Base-by-base conservation (phyloP, 768 basidiomycete genomes). In the Leccinum arenicola region DNA sequence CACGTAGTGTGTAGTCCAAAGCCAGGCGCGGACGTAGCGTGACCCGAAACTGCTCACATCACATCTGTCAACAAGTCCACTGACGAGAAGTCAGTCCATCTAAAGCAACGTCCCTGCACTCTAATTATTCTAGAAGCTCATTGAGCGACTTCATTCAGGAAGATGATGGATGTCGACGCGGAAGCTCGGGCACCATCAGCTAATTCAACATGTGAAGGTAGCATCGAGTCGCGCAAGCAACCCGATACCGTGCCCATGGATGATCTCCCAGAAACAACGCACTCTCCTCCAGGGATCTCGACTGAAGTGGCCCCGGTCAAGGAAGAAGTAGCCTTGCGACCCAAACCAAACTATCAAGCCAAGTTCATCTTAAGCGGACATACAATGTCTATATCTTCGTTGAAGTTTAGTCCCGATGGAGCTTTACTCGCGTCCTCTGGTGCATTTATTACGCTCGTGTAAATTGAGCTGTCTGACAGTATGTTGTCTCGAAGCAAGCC, bases 401-500 rank as follows among this genome's bases (percentile, higher is more conserved):
- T 98, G 57, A 92, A 91, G 71, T 98, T 96, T 74, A 93, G 89
- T 67, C 88, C 91, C 33, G 84, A 95, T 73, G 95, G 95, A 31
- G 77, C 78, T 56, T 77, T 84, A 61, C 81, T 98, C 45, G 93
- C 92, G 2, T 95, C 94, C 35, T 85, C 85, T 74, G 89, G 95
- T 97, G 74, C 70, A 85, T 78, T 48, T 59, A 21, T 36, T 57
- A 43, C 38, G 49, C 45, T 56, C 48, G 35, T 57, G 52, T 8
- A 38, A 23, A 54, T 61, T 50, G 55, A 55, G 52, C 29, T 29
- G 54, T 51, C 59, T 61, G 57, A 68, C 62, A 59, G 69, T 61
- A 65, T 68, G 64, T 23, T 68, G 55, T 63, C 65, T 71, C 74
- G 73, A 82, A 79, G 78, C 70, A 80, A 93, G 92, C 87, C 66